Evolutionary conservation across 2,329 filamentous ascomycete genomes (phyloP).

Genomic region (Aspergillus tubingensis): DNA sequence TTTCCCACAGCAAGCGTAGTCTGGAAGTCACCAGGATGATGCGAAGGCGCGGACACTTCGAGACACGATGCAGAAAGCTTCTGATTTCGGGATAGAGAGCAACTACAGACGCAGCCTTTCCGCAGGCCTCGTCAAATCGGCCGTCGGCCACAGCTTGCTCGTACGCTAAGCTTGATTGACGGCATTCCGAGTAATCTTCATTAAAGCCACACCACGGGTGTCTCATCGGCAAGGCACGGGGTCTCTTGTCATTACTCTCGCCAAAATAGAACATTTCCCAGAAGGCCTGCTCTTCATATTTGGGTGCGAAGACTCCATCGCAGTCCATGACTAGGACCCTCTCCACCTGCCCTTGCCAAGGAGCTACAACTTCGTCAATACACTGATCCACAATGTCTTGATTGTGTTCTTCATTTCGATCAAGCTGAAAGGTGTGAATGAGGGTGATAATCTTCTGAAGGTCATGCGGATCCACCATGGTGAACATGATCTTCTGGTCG

Average conservation of each 20-base stretch:
- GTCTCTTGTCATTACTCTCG: no score
- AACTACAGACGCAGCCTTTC: conserved; percentile 45
- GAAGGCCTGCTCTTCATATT: no score
- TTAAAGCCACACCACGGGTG: conserved; percentile 31
- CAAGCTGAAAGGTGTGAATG: conserved; percentile 35
- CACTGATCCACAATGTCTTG: conserved; percentile 8
- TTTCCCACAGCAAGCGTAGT: conserved; percentile 57
- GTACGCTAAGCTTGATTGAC: conserved; percentile 56
- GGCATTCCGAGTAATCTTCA: conserved; percentile 54
- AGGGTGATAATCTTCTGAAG: neutral
- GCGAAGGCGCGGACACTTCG: conserved; percentile 40
- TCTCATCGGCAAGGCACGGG: conserved; percentile 8
- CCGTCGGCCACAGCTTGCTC: conserved; percentile 46
- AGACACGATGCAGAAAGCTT: conserved; percentile 42
- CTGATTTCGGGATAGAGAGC: conserved; percentile 53
- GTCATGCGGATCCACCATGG: conserved; percentile 1
- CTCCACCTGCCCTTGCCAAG: no score
- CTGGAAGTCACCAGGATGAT: conserved; percentile 60
- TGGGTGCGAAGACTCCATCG: no score
- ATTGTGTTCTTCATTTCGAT: conserved; percentile 46
- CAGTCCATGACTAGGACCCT: no score
- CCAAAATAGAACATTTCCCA: no score
- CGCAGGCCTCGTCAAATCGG: conserved; percentile 51
- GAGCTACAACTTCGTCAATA: no score
- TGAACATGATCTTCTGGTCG: conserved; percentile 52